Evolutionary conservation across 1,139 yeast species (phyloP).

Genomic region (Arxiozyma bovina): DNA sequence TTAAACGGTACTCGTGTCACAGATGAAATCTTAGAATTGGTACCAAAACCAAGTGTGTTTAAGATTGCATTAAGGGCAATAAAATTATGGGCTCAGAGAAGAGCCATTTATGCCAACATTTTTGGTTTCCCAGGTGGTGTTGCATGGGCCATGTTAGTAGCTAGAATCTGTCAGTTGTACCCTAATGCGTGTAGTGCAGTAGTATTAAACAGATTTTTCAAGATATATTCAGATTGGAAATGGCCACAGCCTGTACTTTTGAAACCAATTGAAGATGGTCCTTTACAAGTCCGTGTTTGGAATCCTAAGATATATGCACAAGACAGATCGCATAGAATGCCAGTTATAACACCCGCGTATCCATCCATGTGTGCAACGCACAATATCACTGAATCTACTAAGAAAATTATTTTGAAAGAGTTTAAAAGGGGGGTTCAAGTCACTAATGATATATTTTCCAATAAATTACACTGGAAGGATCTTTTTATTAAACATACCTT

Average conservation of each 20-base stretch:
- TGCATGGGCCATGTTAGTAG: constrained; percentile 99
- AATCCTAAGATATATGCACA: constrained; percentile 83
- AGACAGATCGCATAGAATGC: constrained; percentile 90
- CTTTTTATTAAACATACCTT: constrained; percentile 71
- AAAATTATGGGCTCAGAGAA: constrained; percentile 91
- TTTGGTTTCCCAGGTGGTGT: constrained; percentile 99
- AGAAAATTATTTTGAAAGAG: constrained; percentile 66
- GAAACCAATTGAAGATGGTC: constrained; percentile 93
- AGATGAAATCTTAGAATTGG: constrained; percentile 79
- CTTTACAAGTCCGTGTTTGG: constrained; percentile 93
- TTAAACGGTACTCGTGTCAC: constrained; percentile 96
- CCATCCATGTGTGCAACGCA: constrained; percentile 99
- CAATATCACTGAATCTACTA: constrained; percentile 82
- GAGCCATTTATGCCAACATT: constrained; percentile 89
- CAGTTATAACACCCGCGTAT: constrained; percentile 98
- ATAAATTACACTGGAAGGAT: constrained; percentile 64
- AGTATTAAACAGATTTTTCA: constrained; percentile 78
- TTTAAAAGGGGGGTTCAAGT: constrained; percentile 64
- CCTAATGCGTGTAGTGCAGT: constrained; percentile 95
- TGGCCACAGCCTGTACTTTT: constrained; percentile 98
- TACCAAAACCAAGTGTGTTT: constrained; percentile 88
- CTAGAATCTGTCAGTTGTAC: constrained; percentile 89
- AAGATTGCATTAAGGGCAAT: constrained; percentile 88
- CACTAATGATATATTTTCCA: constrained; percentile 58
- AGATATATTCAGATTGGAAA: constrained; percentile 79